Evolutionary conservation across 2,329 filamentous ascomycete genomes (phyloP), one percentile per base, ranked within the genome.

Genomic region (Hypoxylon sp.): DNA sequence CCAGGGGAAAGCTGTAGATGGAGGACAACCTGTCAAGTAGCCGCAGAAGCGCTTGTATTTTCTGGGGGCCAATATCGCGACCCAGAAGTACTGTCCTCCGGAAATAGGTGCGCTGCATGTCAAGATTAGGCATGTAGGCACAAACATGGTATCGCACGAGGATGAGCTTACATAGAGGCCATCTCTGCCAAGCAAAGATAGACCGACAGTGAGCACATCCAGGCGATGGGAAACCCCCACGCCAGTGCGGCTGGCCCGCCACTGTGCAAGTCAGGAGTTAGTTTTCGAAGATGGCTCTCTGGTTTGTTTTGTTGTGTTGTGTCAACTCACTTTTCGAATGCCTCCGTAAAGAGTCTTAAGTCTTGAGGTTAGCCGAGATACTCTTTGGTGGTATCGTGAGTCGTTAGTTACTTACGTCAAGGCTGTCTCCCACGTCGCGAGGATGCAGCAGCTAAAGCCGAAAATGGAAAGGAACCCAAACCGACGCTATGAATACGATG

Each of bases 381-480:
- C n/a, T 1, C 9, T 13, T 20, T 18, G 21, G 8, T 27, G 15
- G 17, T 24, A 35, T 41, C 35, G 8, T 27, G 38, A 35, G 37
- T n/a, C 3, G 41, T 33, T 53, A 4, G 26, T 33, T 31, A 49
- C 46, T 41, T 57, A 65, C 62, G 50, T 41, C 24, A 65, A 55
- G 27, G 51, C 54, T 21, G 59, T 43, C 50, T 65, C 60, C 62
- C 62, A 65, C n/a, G 62, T 65, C 18, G 35, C 47, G 21, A 65
- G 56, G 43, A 65, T 59, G 47, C 56, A 63, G 38, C 62, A 65
- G 23, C 56, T 63, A 37, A 60, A 65, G 9, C 62, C 60, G 41
- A 65, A 59, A 45, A 65, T 38, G 5, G 62, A 63, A 40, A 65
- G 48, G 43, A 60, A 63, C 2, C 62, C 60, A 55, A 65, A 65